Percentiles rank a stretch among this genome's conserved stretches.
Conservation (phyloP, 2,329 filamentous ascomycete species). For the Aspergillus melleus region DNA sequence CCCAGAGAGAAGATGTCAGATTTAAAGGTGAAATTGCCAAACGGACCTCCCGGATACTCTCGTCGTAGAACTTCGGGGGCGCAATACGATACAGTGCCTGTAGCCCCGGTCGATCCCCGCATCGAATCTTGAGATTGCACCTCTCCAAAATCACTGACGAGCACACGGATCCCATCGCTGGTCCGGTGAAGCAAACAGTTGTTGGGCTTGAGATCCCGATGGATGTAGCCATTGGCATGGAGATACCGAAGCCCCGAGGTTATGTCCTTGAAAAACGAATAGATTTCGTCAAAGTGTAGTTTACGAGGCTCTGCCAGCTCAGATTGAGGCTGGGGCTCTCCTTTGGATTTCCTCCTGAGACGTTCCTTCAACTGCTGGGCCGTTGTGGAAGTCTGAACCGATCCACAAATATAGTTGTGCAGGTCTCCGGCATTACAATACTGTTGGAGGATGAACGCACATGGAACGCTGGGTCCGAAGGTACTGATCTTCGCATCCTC, state of each 20-base stretch:
- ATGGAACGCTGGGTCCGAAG: conserved; percentile 89
- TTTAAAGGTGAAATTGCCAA: conserved; percentile 93
- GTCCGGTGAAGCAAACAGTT: conserved; percentile 87
- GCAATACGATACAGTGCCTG: conserved; percentile 96
- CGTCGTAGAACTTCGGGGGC: conserved; percentile 85
- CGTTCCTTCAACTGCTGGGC: conserved; percentile 88
- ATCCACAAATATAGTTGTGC: conserved; percentile 79
- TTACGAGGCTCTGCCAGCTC: conserved; percentile 55
- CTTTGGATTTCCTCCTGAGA: conserved; percentile 77
- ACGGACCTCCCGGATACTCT: conserved; percentile 63
- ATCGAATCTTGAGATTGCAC: conserved; percentile 81
- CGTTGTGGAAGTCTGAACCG: conserved; percentile 60
- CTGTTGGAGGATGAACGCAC: conserved; percentile 94
- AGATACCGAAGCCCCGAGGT: conserved; percentile 88
- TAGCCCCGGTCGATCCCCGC: conserved; percentile 87
- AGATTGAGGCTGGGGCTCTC: conserved; percentile 64
- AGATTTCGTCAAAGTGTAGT: conserved; percentile 85
- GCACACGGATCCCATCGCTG: conserved; percentile 69
- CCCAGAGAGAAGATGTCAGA: conserved; percentile 98
- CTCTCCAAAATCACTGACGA: conserved; percentile 98
- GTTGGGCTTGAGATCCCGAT: conserved; percentile 91
- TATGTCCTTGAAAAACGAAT: conserved; percentile 94
- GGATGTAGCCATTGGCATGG: conserved; percentile 89
- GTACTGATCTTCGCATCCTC: conserved; percentile 81
- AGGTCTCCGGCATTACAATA: conserved; percentile 95